Percentiles rank a stretch among this genome's conserved stretches.
Evolutionary conservation across 768 basidiomycete species (phyloP).

Genomic region (Collybia sp.): DNA sequence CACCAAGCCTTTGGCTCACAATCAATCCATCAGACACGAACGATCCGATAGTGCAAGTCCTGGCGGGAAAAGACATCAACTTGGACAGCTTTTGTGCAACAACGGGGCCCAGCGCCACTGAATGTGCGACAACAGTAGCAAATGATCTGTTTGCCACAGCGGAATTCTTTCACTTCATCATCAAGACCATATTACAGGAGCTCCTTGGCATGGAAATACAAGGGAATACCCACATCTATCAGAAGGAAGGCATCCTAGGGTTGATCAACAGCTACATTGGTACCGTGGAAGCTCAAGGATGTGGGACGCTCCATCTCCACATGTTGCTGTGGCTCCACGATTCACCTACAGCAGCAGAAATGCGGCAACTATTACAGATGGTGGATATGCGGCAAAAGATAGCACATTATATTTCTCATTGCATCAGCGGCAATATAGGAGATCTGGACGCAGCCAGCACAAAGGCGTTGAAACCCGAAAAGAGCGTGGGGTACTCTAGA

Average conservation of each 20-base stretch:
- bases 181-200: conserved; percentile 20
- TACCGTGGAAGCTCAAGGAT: conserved; percentile 34
- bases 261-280: conserved; percentile 26
- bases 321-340: conserved; percentile 31
- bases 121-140: conserved; percentile 22
- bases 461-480: conserved; percentile 8
- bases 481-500: conserved; percentile 24
- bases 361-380: conserved; percentile 13
- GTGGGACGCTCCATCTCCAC: conserved; percentile 36
- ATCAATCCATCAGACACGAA: conserved; percentile 35
- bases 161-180: conserved; percentile 33
- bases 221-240: conserved; percentile 1
- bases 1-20: conserved; percentile 37
- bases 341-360: conserved; percentile 17
- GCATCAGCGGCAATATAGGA: conserved; percentile 25
- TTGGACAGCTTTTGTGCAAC: conserved; percentile 28
- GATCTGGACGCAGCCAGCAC: conserved; percentile 10
- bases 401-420: conserved; percentile 19
- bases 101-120: conserved; percentile 15
- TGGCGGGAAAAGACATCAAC: conserved; percentile 37
- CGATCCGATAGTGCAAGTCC: conserved; percentile 39
- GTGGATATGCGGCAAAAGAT: conserved; percentile 22
- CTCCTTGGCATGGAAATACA: conserved; percentile 25
- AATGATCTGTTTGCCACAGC: conserved; percentile 36
- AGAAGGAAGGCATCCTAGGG: conserved; percentile 28